Conservation (phyloP, 352 stramenopile species). For the Achlya hypogyna region DNA sequence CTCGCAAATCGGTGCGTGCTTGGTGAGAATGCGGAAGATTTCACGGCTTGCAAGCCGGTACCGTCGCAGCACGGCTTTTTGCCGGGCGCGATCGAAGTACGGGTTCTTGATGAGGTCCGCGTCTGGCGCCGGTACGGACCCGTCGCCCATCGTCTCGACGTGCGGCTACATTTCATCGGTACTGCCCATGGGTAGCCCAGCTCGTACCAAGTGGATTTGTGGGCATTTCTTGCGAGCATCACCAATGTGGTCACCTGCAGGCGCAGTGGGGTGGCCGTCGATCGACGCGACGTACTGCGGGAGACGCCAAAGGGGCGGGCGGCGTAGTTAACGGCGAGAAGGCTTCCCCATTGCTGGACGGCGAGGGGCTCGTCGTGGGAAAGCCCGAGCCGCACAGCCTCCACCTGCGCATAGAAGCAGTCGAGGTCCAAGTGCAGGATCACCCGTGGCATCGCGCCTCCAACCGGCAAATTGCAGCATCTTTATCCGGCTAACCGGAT, state of each 20-base stretch:
- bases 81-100: slow-evolving; percentile 45
- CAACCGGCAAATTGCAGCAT: not conserved
- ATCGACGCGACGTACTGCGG: slow-evolving; percentile 25
- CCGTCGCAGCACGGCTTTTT: slow-evolving; percentile 70
- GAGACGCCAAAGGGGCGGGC: slow-evolving; percentile 60
- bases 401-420: slow-evolving; percentile 84
- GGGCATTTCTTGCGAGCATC: slow-evolving; percentile 67
- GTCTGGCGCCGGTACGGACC: slow-evolving; percentile 39
- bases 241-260: slow-evolving; percentile 50
- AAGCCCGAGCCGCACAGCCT: slow-evolving; percentile 63
- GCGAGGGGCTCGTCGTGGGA: slow-evolving; percentile 49
- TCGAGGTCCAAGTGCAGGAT: slow-evolving; percentile 81
- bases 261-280: not conserved
- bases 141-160: slow-evolving; percentile 70
- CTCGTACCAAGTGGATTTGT: slow-evolving; percentile 56
- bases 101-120: slow-evolving; percentile 4
- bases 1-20: slow-evolving; percentile 46
- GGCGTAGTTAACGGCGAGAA: slow-evolving; percentile 79
- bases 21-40: slow-evolving; percentile 57
- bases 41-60: slow-evolving; percentile 71
- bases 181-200: not conserved
- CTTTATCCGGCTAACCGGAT: not conserved
- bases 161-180: slow-evolving; percentile 40
- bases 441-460: slow-evolving; percentile 31
- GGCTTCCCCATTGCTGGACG: slow-evolving; percentile 76